phyloP scores from a whole-genome alignment of 768 basidiomycete genomes.

The Hygrophoropsis aurantiaca region DNA sequence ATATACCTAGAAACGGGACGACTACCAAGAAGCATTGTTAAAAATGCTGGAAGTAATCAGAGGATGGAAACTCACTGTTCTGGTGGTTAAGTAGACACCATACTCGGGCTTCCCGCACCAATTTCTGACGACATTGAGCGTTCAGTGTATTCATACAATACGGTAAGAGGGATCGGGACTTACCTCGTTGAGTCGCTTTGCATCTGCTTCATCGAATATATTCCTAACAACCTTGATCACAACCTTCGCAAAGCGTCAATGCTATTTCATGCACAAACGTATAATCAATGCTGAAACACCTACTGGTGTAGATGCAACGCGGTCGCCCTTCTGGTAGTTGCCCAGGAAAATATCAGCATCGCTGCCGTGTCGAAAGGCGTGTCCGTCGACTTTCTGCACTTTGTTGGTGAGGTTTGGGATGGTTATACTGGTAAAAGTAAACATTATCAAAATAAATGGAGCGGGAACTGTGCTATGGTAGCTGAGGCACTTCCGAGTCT shows the following conservation, averaged over 20 bases:
- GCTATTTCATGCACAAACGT: neutral
- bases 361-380: neutral
- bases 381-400: neutral
- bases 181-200: slow-evolving; percentile 19
- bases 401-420: slow-evolving; percentile 1
- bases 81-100: slow-evolving; percentile 21
- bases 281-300: too few species aligned
- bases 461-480: too few species aligned
- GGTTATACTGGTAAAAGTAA: too few species aligned
- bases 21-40: slow-evolving; percentile 12
- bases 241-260: slow-evolving; percentile 14
- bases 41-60: too few species aligned
- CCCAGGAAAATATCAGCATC: slow-evolving; percentile 1
- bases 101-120: slow-evolving; percentile 27
- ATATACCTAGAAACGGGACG: slow-evolving; percentile 23
- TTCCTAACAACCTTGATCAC: slow-evolving; percentile 27
- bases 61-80: slow-evolving; percentile 5
- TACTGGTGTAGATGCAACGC: neutral
- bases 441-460: too few species aligned
- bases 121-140: slow-evolving; percentile 15
- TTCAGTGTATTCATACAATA: neutral
- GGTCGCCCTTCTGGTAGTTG: neutral
- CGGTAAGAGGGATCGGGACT: neutral
- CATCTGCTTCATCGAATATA: slow-evolving; percentile 12
- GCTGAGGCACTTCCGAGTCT: too few species aligned